Evolutionary conservation across 192 early-diverging fungal genomes (phyloP).

Genomic region (Linnemannia hyalina): DNA sequence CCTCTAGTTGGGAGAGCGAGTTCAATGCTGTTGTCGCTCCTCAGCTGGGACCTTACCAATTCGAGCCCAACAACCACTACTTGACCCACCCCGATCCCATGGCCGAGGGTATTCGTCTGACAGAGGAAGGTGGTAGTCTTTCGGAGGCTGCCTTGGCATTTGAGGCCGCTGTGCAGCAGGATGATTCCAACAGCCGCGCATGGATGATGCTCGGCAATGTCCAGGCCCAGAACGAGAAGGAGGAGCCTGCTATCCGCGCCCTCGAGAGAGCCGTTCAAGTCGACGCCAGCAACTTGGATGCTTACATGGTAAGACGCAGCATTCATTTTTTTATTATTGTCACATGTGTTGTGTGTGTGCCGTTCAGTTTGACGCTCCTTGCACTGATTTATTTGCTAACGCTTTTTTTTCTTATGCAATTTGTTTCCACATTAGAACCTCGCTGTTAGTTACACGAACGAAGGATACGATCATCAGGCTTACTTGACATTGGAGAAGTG

Average conservation of each 20-base stretch:
- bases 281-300: slow-evolving; percentile 77
- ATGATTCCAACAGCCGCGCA: slow-evolving; percentile 80
- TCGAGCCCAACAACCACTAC: slow-evolving; percentile 86
- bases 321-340: neutral
- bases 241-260: slow-evolving; percentile 93
- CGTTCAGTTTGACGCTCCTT: neutral
- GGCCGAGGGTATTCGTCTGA: slow-evolving; percentile 67
- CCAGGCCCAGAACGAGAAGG: slow-evolving; percentile 99
- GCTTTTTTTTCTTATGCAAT: slow-evolving; percentile 8
- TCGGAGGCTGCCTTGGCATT: slow-evolving; percentile 92
- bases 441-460: slow-evolving; percentile 97
- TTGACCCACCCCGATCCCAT: slow-evolving; percentile 70
- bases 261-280: slow-evolving; percentile 85
- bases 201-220: slow-evolving; percentile 94
- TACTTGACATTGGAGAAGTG: slow-evolving; percentile 93
- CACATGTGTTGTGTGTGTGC: neutral
- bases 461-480: slow-evolving; percentile 89
- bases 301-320: slow-evolving; percentile 67
- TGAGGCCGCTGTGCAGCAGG: slow-evolving; percentile 88
- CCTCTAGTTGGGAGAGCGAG: slow-evolving; percentile 46
- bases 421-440: slow-evolving; percentile 64
- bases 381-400: neutral
- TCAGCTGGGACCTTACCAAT: slow-evolving; percentile 83
- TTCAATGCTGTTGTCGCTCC: slow-evolving; percentile 70
- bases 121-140: slow-evolving; percentile 72